Base-by-base conservation (phyloP, 345 rosid species). In the Moringa oleifera region DNA sequence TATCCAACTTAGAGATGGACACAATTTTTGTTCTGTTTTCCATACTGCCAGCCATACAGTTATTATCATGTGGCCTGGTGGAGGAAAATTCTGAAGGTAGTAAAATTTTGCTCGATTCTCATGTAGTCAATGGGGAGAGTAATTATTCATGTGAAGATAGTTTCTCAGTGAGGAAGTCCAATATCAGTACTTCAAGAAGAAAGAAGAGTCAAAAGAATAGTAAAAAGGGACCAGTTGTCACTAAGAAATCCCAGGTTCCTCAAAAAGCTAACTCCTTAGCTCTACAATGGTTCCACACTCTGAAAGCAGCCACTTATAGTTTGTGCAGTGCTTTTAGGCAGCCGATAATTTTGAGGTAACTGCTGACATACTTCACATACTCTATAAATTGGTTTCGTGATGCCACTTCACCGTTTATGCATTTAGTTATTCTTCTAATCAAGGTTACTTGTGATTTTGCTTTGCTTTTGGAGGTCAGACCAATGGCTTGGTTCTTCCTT, bases 401-500 rank as follows among this genome's bases (percentile, higher is more conserved):
- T 23, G 1, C 52, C 17, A 2, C 24, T 51, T 53, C 51, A 56
- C 18, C 67, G 23, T 31, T 61, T 61, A 41, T 31, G 25, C 6
- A 8, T 41, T 66, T 23, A 31, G 18, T 6, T 25, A 36, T 36
- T 28, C 65, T 77, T 70, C 55, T 68, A 65, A 70, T 64, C n/a
- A 25, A 61, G 22, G 53, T 70, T 62, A 2, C 58, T 73, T 64
- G 20, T 70, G 52, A 28, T 57, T 54, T 55, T 66, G 47, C 47
- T 62, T 37, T 65, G 62, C 16, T 62, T 50, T 71, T 59, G 79
- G 52, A 64, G 70, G 74, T 45, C 78, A 94, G 99, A 72, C 93
- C 99, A 19, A 94, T 90, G 99, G 75, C 93, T 25, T 91, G 99
- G 97, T 94, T 94, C 79, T 94, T 90, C 86, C 73, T 94, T 18